phyloP scores from a whole-genome alignment of 2,329 filamentous ascomycete genomes.

The Aspergillus texensis region DNA sequence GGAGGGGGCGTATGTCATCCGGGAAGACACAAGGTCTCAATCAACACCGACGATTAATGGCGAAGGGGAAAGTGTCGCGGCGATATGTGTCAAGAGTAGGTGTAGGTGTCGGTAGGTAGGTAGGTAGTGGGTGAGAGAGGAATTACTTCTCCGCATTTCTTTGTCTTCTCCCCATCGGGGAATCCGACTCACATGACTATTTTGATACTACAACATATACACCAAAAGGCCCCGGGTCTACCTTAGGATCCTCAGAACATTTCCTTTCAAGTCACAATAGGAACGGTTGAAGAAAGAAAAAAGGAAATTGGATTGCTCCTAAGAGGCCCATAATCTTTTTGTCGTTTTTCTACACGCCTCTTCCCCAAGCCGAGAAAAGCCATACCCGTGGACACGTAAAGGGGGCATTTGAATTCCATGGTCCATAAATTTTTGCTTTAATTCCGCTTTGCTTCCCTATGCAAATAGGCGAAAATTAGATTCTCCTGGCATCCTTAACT shows the following conservation, averaged over 20 bases:
- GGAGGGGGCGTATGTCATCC: not conserved
- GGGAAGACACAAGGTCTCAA: not conserved
- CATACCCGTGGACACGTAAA: conserved; percentile 30
- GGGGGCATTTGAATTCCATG: conserved; percentile 29
- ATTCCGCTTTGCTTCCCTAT: conserved; percentile 44
- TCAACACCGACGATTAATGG: not conserved
- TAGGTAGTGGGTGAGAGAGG: not conserved
- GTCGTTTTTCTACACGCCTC: conserved; percentile 32
- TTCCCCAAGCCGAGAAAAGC: conserved; percentile 28
- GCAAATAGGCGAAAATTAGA: conserved; percentile 44
- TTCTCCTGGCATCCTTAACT: conserved; percentile 41
- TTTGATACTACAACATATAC: not conserved
- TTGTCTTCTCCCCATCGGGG: too few species aligned
- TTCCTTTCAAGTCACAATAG: not conserved
- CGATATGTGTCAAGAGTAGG: not conserved
- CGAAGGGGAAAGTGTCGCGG: not conserved
- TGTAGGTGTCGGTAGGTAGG: not conserved
- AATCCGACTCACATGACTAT: not conserved
- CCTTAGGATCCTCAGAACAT: not conserved
- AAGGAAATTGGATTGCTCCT: conserved; percentile 23
- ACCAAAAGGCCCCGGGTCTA: not conserved
- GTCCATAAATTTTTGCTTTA: conserved; percentile 36
- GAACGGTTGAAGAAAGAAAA: conserved; percentile 14
- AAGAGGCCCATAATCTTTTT: conserved; percentile 17
- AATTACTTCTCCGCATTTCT: not conserved